phyloP scores from a whole-genome alignment of 441 rosid genomes.

The Populus hybrid region DNA sequence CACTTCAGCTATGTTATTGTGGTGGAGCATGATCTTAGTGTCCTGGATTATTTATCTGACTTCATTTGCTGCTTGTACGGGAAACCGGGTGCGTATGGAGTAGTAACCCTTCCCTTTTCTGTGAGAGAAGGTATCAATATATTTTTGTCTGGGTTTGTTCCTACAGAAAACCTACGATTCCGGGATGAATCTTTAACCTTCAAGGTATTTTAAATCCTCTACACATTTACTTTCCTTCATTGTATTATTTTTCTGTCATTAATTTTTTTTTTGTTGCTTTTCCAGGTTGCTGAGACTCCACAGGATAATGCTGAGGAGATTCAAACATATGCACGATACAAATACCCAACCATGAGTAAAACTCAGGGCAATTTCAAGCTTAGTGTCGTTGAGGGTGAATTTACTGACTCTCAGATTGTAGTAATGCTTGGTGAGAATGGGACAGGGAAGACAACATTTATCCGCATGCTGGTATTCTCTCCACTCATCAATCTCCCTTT shows the following conservation, averaged over 20 bases:
- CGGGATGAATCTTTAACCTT: slow-evolving; percentile 89
- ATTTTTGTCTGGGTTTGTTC: slow-evolving; percentile 94
- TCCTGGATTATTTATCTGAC: slow-evolving; percentile 91
- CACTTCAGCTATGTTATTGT: slow-evolving; percentile 87
- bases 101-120: slow-evolving; percentile 95
- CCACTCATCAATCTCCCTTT: neutral
- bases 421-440: slow-evolving; percentile 99
- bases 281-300: slow-evolving; percentile 97
- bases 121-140: slow-evolving; percentile 98
- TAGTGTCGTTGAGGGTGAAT: slow-evolving; percentile 87
- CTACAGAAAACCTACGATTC: slow-evolving; percentile 88
- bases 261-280: slow-evolving; percentile 17
- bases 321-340: slow-evolving; percentile 88
- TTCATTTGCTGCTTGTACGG: slow-evolving; percentile 96
- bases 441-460: slow-evolving; percentile 94
- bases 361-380: slow-evolving; percentile 81
- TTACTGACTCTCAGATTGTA: slow-evolving; percentile 92
- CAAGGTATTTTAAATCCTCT: slow-evolving; percentile 45
- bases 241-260: neutral
- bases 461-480: slow-evolving; percentile 85
- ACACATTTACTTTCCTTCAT: neutral
- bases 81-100: slow-evolving; percentile 97
- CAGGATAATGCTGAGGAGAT: slow-evolving; percentile 85
- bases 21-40: slow-evolving; percentile 98
- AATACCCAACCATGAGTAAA: slow-evolving; percentile 82